phyloP scores from a whole-genome alignment of 345 rosid genomes.

The Dipteronia sinensis region DNA sequence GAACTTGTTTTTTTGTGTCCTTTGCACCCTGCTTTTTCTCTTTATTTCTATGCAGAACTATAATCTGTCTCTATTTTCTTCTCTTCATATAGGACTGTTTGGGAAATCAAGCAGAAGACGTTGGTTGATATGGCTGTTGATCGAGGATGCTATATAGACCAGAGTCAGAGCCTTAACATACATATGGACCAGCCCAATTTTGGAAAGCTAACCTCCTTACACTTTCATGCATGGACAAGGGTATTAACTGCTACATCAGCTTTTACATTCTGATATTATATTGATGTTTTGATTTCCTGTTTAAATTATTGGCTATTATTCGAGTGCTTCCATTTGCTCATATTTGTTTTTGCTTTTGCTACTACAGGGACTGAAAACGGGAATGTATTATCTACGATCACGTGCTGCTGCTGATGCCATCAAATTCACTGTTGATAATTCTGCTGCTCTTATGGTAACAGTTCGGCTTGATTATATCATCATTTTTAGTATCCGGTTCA shows the following conservation, averaged over 20 bases:
- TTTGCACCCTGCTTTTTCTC: neutral
- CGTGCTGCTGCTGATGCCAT: conserved; percentile 99
- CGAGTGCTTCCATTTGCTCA: neutral
- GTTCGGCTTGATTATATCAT: neutral
- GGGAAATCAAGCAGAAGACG: conserved; percentile 95
- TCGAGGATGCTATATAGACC: conserved; percentile 93
- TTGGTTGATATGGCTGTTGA: conserved; percentile 90
- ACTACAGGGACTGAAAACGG: conserved; percentile 79
- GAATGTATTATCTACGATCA: conserved; percentile 88
- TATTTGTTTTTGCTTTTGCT: neutral
- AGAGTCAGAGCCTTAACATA: conserved; percentile 93
- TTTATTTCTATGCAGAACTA: neutral
- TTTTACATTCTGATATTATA: neutral
- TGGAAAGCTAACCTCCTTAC: conserved; percentile 78
- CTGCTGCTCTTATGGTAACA: conserved; percentile 60
- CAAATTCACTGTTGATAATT: conserved; percentile 89
- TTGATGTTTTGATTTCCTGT: neutral
- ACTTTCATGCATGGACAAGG: conserved; percentile 86
- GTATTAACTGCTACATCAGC: conserved; percentile 32
- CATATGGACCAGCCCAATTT: conserved; percentile 91
- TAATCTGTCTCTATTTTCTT: neutral
- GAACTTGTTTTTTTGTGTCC: neutral
- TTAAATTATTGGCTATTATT: neutral
- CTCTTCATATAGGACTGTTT: conserved; percentile 65
- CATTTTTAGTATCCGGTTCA: neutral